phyloP scores from a whole-genome alignment of 768 basidiomycete genomes.

The Tricholoma terreum region DNA sequence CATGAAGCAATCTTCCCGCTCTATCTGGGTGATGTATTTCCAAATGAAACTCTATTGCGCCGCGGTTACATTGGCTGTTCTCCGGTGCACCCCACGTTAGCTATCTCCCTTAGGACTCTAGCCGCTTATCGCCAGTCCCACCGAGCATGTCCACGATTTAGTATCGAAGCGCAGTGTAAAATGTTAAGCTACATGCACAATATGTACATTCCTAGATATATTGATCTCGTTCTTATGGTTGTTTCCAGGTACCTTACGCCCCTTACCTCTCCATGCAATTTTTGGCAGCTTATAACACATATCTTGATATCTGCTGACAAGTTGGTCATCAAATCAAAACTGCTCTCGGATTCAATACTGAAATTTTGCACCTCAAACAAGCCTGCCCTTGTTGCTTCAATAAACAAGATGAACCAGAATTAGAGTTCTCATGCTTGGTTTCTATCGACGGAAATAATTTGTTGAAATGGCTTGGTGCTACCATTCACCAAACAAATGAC shows the following conservation, averaged over 20 bases:
- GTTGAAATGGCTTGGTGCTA: neutral
- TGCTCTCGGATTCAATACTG: too few relatives aligned
- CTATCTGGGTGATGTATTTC: constrained; percentile 2
- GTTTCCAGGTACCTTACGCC: neutral
- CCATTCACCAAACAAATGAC: neutral
- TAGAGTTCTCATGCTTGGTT: too few relatives aligned
- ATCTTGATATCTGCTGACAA: too few relatives aligned
- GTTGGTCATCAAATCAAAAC: too few relatives aligned
- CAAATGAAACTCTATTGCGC: constrained; percentile 8
- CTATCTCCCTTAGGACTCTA: constrained; percentile 4
- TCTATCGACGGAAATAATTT: too few relatives aligned
- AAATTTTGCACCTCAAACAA: neutral
- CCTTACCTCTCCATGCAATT: too few relatives aligned
- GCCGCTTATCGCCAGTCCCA: constrained; percentile 6
- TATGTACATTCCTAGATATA: neutral
- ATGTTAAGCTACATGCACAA: constrained; percentile 11
- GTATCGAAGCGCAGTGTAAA: constrained; percentile 8
- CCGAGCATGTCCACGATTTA: constrained; percentile 8
- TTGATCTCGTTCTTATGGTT: neutral
- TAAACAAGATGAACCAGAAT: neutral
- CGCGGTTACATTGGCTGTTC: constrained; percentile 7
- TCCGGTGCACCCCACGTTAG: constrained; percentile 5
- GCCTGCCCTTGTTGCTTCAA: neutral
- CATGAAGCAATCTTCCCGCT: neutral
- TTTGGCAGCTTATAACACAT: too few relatives aligned